Base-by-base conservation (phyloP, 2,329 filamentous ascomycete species). In the Sarocladium kiliense region DNA sequence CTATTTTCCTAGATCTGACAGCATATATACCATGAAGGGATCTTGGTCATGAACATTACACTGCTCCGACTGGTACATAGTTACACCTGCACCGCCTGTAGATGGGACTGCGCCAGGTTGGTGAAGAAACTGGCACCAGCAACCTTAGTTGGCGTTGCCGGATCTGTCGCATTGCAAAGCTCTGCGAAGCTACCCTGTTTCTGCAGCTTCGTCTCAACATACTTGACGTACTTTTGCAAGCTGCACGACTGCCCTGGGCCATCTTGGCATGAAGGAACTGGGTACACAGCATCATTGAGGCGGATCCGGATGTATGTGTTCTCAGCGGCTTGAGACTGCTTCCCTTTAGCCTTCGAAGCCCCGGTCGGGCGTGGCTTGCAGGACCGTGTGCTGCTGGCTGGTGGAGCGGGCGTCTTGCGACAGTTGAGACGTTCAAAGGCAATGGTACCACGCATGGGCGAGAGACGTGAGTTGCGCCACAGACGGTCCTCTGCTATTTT, bases 391-490 rank as follows among this genome's bases (percentile, higher is more conserved):
- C 54, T 56, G 23, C 55, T 49, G 41, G 25, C 37, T 16, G 53
- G 58, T 51, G 50, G 36, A 39, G 11, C 57, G 53, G 18, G 53
- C 37, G 16, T 56, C 54, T 23, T 61, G 7, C 58, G 56, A 62
- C 85, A 87, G 58, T 73, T 81, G 57, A 88, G 68, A 9, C 81
- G 75, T 67, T 88, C 85, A 59, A 87, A 84, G 0, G 80, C 77
- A 25, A 88, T 76, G 1, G 84, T 86, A 2, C 85, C 85, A 6
- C 84, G 74, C 84, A 87, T 87, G 0, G 80, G 77, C 1, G 79
- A 76, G 50, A 82, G 80, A 51, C 77, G 74, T 14, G 77, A 81
- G 19, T 78, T 75, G n/a, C 76, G 71, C 64, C 80, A 87, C 9
- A 79, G 71, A 36, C 80, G 72, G 41, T 75, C 62, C 11, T 72